Evolutionary conservation across 768 basidiomycete species (phyloP).

Genomic region (Rhodosporidiobolus odoratus): DNA sequence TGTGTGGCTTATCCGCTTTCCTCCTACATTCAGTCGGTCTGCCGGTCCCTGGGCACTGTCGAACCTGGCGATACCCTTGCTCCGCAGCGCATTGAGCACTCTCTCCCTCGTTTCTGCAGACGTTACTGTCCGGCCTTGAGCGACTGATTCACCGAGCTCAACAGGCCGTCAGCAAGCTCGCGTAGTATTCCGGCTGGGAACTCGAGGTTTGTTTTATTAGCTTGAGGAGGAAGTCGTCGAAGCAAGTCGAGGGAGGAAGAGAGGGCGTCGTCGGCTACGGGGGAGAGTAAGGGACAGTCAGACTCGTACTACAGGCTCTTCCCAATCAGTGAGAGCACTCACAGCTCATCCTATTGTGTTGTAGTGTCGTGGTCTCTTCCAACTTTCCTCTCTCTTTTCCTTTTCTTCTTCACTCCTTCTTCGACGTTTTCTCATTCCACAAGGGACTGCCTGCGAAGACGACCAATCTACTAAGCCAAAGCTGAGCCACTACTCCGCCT

Average conservation of each 20-base stretch:
- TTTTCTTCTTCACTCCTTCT: not conserved
- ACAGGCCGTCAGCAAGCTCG: slow-evolving; percentile 88
- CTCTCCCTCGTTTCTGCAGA: too few species aligned
- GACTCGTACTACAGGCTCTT: not conserved
- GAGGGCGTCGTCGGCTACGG: slow-evolving; percentile 17
- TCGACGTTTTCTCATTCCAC: not conserved
- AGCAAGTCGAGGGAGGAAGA: slow-evolving; percentile 66
- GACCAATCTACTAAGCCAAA: not conserved
- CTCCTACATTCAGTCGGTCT: too few species aligned
- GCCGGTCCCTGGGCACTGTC: too few species aligned
- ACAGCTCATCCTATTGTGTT: not conserved
- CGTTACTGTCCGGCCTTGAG: too few species aligned
- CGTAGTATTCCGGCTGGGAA: slow-evolving; percentile 76
- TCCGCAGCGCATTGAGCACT: too few species aligned
- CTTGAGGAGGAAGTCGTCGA: slow-evolving; percentile 87
- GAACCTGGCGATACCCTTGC: too few species aligned
- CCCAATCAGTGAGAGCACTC: not conserved
- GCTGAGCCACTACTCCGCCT: not conserved
- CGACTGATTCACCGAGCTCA: slow-evolving; percentile 92
- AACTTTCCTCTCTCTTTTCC: not conserved
- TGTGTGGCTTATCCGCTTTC: too few species aligned
- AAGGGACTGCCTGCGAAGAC: too few species aligned
- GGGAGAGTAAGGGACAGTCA: not conserved
- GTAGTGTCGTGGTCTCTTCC: not conserved
- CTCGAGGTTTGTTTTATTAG: slow-evolving; percentile 78